Conservation (phyloP, 2,329 filamentous ascomycete species). For the Penicillium sp. region DNA sequence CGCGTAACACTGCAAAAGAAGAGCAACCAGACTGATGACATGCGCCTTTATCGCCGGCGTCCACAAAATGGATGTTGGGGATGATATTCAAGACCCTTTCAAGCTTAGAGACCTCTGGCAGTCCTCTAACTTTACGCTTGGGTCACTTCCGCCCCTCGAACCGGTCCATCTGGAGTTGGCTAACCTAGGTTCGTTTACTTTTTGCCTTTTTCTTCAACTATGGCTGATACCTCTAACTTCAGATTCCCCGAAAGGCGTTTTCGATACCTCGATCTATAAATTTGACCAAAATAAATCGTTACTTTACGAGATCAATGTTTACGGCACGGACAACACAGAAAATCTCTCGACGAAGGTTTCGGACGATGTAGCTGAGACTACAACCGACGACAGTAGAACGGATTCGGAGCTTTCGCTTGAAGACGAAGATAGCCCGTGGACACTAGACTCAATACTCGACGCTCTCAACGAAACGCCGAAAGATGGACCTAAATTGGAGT, state of each 20-base stretch:
- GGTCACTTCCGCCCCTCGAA: constrained; percentile 34
- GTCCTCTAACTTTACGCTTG: constrained; percentile 35
- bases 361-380: constrained; percentile 15
- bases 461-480: constrained; percentile 7
- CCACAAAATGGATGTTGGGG: constrained; percentile 17
- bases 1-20: not conserved
- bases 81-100: constrained; percentile 27
- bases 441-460: constrained; percentile 1
- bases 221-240: not conserved
- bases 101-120: constrained; percentile 34
- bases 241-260: constrained; percentile 26
- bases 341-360: constrained; percentile 13
- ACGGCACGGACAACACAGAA: constrained; percentile 23
- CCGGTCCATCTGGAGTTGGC: constrained; percentile 29
- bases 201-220: not conserved
- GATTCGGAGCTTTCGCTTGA: constrained; percentile 19
- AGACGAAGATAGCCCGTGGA: not conserved
- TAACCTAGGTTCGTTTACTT: constrained; percentile 6
- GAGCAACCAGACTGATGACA: not conserved
- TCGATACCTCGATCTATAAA: constrained; percentile 19
- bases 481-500: constrained; percentile 24
- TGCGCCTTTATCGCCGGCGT: not conserved
- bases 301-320: constrained; percentile 31
- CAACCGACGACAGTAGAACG: constrained; percentile 19
- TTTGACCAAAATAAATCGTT: constrained; percentile 24